Conservation (phyloP, 1,139 yeast species). For the Suhomyces bribrorum region DNA sequence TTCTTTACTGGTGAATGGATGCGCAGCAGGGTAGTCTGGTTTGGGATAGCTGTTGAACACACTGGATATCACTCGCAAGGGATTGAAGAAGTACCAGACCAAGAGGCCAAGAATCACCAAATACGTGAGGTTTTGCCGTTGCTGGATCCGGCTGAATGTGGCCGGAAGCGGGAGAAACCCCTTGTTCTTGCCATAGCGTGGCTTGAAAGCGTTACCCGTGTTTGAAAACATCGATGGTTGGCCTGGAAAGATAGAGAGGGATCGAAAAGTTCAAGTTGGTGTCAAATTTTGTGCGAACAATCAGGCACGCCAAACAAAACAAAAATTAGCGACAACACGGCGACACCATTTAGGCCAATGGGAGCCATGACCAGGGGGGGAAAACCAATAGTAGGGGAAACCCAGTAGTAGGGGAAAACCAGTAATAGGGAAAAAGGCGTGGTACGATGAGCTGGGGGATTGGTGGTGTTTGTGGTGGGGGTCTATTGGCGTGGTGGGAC, state of each 20-base stretch:
- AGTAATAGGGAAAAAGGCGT: too few species aligned
- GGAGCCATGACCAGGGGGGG: too few species aligned
- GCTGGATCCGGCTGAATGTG: conserved; percentile 25
- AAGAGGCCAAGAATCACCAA: conserved; percentile 21
- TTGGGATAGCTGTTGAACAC: conserved; percentile 10
- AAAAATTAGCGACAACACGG: background rate
- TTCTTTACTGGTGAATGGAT: conserved; percentile 36
- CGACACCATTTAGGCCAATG: too few species aligned
- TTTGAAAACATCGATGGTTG: conserved; percentile 7
- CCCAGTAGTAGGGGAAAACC: too few species aligned
- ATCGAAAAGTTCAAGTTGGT: background rate
- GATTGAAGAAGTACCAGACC: conserved; percentile 29
- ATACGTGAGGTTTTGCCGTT: conserved; percentile 20
- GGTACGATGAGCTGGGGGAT: too few species aligned
- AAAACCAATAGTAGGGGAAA: too few species aligned
- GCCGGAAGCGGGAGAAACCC: conserved; percentile 39
- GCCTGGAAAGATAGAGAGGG: conserved; percentile 1
- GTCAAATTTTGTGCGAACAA: conserved; percentile 1
- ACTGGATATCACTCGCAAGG: conserved; percentile 17
- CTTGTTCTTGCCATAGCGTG: conserved; percentile 25
- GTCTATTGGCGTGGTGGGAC: too few species aligned
- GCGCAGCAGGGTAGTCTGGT: conserved; percentile 32
- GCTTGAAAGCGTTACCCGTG: conserved; percentile 22
- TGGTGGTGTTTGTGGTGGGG: too few species aligned
- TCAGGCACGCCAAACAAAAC: background rate